phyloP scores from a whole-genome alignment of 345 rosid genomes.

The Citrus maxima region DNA sequence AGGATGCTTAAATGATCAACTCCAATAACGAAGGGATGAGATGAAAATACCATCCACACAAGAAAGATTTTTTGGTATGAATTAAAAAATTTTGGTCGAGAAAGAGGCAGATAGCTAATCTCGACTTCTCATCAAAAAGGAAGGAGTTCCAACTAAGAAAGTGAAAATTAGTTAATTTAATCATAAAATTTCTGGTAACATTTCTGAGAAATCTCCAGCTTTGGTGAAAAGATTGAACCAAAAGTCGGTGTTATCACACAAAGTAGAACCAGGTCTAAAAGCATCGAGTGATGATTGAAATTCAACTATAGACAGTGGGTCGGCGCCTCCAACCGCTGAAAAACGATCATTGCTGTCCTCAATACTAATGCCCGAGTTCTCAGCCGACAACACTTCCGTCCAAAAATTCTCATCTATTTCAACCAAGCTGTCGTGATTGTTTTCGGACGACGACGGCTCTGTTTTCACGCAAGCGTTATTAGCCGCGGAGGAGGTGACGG shows the following conservation, averaged over 20 bases:
- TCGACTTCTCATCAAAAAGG: too few relatives aligned
- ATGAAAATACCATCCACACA: too few relatives aligned
- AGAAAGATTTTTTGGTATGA: too few relatives aligned
- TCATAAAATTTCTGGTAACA: slow-evolving; percentile 33
- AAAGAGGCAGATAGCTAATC: too few relatives aligned
- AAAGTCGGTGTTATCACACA: slow-evolving; percentile 46
- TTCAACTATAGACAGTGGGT: not conserved
- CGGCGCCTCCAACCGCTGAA: slow-evolving; percentile 1
- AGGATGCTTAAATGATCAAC: too few relatives aligned
- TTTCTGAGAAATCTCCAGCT: slow-evolving; percentile 34
- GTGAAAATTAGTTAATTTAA: too few relatives aligned
- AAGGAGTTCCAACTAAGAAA: too few relatives aligned
- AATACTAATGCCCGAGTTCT: slow-evolving; percentile 4
- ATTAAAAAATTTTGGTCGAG: too few relatives aligned
- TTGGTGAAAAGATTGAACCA: slow-evolving; percentile 49
- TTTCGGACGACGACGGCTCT: not conserved
- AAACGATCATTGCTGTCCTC: slow-evolving; percentile 10
- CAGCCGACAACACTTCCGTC: slow-evolving; percentile 44
- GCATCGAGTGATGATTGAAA: slow-evolving; percentile 7
- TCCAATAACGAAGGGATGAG: too few relatives aligned
- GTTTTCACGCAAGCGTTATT: slow-evolving; percentile 12
- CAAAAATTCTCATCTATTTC: slow-evolving; percentile 51
- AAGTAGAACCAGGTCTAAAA: slow-evolving; percentile 15
- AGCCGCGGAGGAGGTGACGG: slow-evolving; percentile 16
- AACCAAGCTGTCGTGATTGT: slow-evolving; percentile 16